Conservation (phyloP, 257 asterid genomes). For the Dorcoceras hygrometricum region DNA sequence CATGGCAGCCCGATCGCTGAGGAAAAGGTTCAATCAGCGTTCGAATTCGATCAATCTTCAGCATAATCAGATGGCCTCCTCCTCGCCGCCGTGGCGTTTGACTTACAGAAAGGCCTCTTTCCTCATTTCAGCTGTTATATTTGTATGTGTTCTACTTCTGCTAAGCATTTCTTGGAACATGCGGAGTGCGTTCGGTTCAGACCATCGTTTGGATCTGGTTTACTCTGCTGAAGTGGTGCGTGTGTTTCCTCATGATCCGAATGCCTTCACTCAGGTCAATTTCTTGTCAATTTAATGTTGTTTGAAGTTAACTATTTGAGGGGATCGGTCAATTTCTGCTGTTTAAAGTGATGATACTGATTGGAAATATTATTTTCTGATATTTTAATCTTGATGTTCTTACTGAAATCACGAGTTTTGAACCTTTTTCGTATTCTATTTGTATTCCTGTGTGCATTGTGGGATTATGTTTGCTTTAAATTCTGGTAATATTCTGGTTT, state of each 20-base stretch:
- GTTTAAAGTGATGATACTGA: background rate
- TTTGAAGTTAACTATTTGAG: background rate
- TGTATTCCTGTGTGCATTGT: background rate
- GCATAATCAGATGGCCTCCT: conserved; percentile 30
- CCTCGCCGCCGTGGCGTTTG: conserved; percentile 31
- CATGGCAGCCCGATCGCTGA: conserved; percentile 41
- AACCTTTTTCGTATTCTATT: conserved; percentile 1
- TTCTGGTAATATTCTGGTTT: background rate
- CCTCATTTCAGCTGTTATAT: conserved; percentile 33
- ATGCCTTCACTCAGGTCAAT: conserved; percentile 82
- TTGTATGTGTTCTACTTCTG: conserved; percentile 27
- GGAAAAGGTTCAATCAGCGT: conserved; percentile 42
- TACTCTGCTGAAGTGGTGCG: conserved; percentile 60
- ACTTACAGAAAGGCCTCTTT: conserved; percentile 31
- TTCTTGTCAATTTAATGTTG: conserved; percentile 1
- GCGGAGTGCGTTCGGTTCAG: conserved; percentile 26
- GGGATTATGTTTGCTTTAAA: background rate
- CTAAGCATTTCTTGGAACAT: conserved; percentile 38
- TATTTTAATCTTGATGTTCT: background rate
- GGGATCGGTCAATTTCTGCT: background rate
- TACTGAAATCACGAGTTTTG: conserved; percentile 12
- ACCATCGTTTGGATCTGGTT: conserved; percentile 32
- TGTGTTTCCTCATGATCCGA: conserved; percentile 80
- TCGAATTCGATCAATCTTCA: conserved; percentile 26
- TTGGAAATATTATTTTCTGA: too few species aligned